Conservation (phyloP, 305 asterid species). For the Plantago coronopus region DNA sequence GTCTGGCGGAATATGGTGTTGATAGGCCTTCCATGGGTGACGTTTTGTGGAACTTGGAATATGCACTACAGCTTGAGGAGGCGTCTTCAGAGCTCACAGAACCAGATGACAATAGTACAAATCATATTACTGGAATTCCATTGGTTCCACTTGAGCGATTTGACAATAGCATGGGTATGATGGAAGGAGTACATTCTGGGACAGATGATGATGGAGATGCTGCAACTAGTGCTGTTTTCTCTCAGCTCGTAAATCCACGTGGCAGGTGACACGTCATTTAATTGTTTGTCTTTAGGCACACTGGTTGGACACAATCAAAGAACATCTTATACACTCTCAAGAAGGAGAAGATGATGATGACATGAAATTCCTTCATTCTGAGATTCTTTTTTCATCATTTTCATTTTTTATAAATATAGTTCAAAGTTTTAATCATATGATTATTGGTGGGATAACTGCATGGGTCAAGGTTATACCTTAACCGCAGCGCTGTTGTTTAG, state of each 20-base stretch:
- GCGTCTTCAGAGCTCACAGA: constrained; percentile 80
- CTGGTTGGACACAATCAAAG: constrained; percentile 13
- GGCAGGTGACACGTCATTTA: constrained; percentile 58
- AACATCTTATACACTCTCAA: constrained; percentile 18
- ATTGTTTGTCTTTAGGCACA: too few species aligned
- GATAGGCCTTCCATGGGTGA: constrained; percentile 99
- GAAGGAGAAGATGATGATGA: background rate
- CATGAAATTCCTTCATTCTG: constrained; percentile 11
- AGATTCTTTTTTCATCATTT: background rate
- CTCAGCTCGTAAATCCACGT: constrained; percentile 99
- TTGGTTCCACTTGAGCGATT: constrained; percentile 64
- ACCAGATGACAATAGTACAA: constrained; percentile 87
- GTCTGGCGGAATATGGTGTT: constrained; percentile 86
- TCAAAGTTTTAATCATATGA: constrained; percentile 6
- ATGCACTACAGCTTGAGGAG: constrained; percentile 96
- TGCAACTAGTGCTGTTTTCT: constrained; percentile 91
- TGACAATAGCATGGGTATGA: constrained; percentile 80
- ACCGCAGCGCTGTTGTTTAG: constrained; percentile 35
- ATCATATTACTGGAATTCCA: constrained; percentile 79
- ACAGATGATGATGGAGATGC: constrained; percentile 87
- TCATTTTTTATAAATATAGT: constrained; percentile 6
- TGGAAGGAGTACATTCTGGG: constrained; percentile 39
- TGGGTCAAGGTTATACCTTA: constrained; percentile 18
- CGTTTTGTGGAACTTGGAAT: constrained; percentile 92
- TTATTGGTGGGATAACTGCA: constrained; percentile 1